A percentile compares a stretch with the other conserved stretches of the same genome.
Evolutionary conservation across 306 rosid species (phyloP).

Genomic region (Medicago arabica): DNA sequence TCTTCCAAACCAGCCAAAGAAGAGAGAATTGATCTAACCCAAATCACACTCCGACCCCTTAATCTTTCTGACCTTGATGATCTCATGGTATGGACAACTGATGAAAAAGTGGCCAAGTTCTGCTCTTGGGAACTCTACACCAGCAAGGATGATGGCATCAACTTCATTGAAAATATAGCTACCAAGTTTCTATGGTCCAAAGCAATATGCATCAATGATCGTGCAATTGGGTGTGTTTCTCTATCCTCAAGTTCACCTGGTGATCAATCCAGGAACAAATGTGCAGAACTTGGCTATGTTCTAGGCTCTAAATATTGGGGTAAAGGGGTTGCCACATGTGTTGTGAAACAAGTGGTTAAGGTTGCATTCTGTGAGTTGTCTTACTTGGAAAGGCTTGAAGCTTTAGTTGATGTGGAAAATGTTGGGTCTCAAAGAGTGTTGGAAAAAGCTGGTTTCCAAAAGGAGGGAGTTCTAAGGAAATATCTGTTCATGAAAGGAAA

Average conservation of each 20-base stretch:
- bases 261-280: constrained; percentile 45
- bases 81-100: constrained; percentile 66
- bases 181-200: constrained; percentile 54
- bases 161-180: constrained; percentile 45
- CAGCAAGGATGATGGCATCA: constrained; percentile 55
- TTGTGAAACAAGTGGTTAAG: constrained; percentile 59
- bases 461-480: constrained; percentile 72
- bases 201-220: constrained; percentile 63
- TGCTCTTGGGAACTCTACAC: constrained; percentile 70
- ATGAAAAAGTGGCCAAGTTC: constrained; percentile 57
- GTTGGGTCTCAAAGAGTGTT: constrained; percentile 70
- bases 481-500: constrained; percentile 49
- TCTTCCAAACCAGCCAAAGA: constrained; percentile 24
- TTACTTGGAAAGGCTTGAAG: constrained; percentile 76
- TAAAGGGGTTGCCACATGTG: constrained; percentile 67
- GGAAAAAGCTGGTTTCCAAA: constrained; percentile 71
- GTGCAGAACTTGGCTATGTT: constrained; percentile 65
- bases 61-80: constrained; percentile 67
- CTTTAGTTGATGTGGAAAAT: constrained; percentile 70
- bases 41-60: constrained; percentile 59
- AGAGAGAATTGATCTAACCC: constrained; percentile 33
- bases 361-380: constrained; percentile 55
- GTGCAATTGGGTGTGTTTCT: constrained; percentile 64
- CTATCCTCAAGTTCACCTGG: constrained; percentile 37
- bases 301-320: constrained; percentile 70